phyloP scores from a whole-genome alignment of 1,284 basidiomycete genomes.

The Athelia psychrophila region DNA sequence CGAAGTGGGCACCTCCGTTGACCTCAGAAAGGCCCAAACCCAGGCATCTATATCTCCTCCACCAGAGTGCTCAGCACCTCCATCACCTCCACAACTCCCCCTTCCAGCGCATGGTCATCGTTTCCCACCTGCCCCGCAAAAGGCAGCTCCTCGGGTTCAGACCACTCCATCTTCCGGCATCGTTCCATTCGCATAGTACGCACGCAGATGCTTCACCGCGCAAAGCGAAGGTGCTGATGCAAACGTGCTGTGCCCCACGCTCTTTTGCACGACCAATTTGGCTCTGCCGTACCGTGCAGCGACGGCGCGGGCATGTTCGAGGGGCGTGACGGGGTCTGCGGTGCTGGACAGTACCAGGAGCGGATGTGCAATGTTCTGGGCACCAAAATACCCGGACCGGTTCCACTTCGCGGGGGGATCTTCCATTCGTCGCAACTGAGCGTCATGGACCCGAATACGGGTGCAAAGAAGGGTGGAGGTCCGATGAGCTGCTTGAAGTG shows the following conservation, averaged over 20 bases:
- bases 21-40: too few relatives aligned
- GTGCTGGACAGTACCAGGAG: background rate
- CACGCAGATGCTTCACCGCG: slow-evolving; percentile 11
- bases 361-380: background rate
- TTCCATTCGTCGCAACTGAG: background rate
- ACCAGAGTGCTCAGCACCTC: too few relatives aligned
- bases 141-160: slow-evolving; percentile 15
- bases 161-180: slow-evolving; percentile 21
- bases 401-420: background rate
- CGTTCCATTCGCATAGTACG: slow-evolving; percentile 24
- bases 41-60: too few relatives aligned
- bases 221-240: slow-evolving; percentile 21
- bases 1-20: too few relatives aligned
- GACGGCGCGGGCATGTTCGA: background rate
- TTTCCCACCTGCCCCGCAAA: slow-evolving; percentile 6
- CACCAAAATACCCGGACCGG: background rate
- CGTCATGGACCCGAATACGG: background rate
- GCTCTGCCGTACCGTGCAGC: background rate
- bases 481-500: background rate
- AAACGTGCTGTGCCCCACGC: slow-evolving; percentile 3
- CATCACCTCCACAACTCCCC: too few relatives aligned
- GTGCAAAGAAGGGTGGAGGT: background rate
- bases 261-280: background rate
- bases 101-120: too few relatives aligned
- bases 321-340: background rate